Percentiles rank a stretch among this genome's conserved stretches.
These are phyloP conservation scores for Colletotrichum lini DNA, from an alignment of 2,329 filamentous ascomycete species.

Conservation along the genomic window DNA sequence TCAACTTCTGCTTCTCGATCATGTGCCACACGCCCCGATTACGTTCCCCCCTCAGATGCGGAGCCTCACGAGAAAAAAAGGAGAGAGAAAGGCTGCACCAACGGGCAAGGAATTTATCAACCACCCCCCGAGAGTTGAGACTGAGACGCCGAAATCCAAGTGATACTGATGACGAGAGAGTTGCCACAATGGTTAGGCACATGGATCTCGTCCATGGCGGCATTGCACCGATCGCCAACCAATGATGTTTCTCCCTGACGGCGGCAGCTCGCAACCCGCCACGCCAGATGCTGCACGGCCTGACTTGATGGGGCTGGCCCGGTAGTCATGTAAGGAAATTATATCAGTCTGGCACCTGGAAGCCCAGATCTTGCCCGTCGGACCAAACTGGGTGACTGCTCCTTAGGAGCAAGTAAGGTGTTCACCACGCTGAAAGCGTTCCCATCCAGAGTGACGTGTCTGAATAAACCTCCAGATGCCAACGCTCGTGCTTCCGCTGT, in stretches of 20 bases:
- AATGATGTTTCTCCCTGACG: constrained; percentile 2
- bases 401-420: background rate
- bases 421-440: background rate
- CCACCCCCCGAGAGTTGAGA: too few relatives aligned
- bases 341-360: constrained; percentile 19
- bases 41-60: background rate
- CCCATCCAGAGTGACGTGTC: constrained; percentile 23
- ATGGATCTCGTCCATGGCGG: constrained; percentile 8
- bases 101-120: background rate
- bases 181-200: background rate
- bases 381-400: background rate
- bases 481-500: constrained; percentile 5
- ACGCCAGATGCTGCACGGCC: constrained; percentile 1
- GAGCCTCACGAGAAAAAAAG: too few relatives aligned
- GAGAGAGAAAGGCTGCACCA: background rate
- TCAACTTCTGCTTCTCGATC: background rate
- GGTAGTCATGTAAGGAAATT: background rate
- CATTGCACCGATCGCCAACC: constrained; percentile 6
- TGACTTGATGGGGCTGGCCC: background rate
- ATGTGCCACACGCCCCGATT: background rate
- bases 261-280: constrained; percentile 27
- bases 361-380: constrained; percentile 9
- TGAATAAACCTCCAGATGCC: background rate
- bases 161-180: background rate
- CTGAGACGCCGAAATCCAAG: background rate